Percentiles rank a stretch among this genome's conserved stretches.
Conservation (phyloP, 805 yeast species). For the Saturnispora gosingensis region DNA sequence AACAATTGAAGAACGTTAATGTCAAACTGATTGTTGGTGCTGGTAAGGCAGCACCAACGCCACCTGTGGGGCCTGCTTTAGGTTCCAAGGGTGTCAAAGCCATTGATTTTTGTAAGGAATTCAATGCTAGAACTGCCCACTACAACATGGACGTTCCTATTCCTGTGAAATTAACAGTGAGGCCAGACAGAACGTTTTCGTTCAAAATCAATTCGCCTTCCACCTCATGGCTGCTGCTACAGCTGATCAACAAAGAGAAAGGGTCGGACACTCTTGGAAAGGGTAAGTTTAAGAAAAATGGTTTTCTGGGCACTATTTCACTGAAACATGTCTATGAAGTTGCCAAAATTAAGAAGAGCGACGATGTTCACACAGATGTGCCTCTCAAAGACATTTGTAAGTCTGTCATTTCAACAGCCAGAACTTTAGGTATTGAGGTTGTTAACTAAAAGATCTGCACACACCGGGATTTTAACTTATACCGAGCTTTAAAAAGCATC, state of each 20-base stretch:
- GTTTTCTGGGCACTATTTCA: slow-evolving; percentile 35
- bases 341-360: slow-evolving; percentile 87
- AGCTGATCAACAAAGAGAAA: slow-evolving; percentile 71
- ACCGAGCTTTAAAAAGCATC: not conserved
- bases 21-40: slow-evolving; percentile 93
- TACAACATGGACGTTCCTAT: slow-evolving; percentile 81
- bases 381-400: slow-evolving; percentile 73
- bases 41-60: slow-evolving; percentile 96
- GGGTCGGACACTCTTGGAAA: slow-evolving; percentile 69
- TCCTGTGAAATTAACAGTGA: slow-evolving; percentile 75
- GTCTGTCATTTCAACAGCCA: slow-evolving; percentile 81
- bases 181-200: slow-evolving; percentile 84
- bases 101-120: slow-evolving; percentile 95
- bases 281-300: slow-evolving; percentile 39
- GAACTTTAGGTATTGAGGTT: slow-evolving; percentile 77
- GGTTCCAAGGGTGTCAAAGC: slow-evolving; percentile 99
- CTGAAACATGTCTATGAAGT: slow-evolving; percentile 90
- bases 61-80: slow-evolving; percentile 98
- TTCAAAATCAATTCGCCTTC: slow-evolving; percentile 90
- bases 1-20: slow-evolving; percentile 45
- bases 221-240: slow-evolving; percentile 73
- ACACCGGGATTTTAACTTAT: not conserved
- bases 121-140: slow-evolving; percentile 92
- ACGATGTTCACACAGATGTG: slow-evolving; percentile 62
- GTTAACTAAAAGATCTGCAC: slow-evolving; percentile 37